These are phyloP conservation scores for Pichia deserticola DNA, from an alignment of 805 yeast species.

Conservation along the genomic window DNA sequence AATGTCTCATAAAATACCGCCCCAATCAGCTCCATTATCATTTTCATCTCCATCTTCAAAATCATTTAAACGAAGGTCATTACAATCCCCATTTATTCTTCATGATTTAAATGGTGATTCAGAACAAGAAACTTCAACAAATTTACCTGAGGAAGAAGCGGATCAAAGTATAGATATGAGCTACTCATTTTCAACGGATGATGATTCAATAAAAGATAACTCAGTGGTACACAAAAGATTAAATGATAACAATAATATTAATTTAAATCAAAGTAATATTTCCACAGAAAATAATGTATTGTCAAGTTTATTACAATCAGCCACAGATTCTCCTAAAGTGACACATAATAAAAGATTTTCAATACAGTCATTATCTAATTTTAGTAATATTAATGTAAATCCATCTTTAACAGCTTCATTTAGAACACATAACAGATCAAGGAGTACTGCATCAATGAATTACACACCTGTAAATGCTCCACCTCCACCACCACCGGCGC, in stretches of 20 bases:
- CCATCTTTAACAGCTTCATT: conserved; percentile 4
- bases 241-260: too few relatives aligned
- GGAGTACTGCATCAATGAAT: conserved; percentile 14
- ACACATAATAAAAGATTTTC: conserved; percentile 12
- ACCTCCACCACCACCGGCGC: conserved; percentile 8
- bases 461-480: conserved; percentile 17
- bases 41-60: not conserved
- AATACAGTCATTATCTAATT: conserved; percentile 13
- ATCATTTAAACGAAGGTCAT: conserved; percentile 10
- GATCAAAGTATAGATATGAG: not conserved
- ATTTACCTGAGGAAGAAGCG: not conserved
- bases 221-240: not conserved
- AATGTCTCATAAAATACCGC: not conserved
- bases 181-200: not conserved
- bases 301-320: not conserved
- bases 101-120: conserved; percentile 1
- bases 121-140: not conserved
- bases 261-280: too few relatives aligned
- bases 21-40: not conserved
- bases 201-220: not conserved
- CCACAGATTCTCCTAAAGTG: not conserved
- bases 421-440: conserved; percentile 11
- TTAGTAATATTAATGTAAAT: not conserved
- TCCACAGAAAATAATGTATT: conserved; percentile 1
- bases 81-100: conserved; percentile 9